A percentile compares a stretch with the other conserved stretches of the same genome.
phyloP scores from a whole-genome alignment of 1,284 basidiomycete species.

The Vanrija pseudolonga region DNA sequence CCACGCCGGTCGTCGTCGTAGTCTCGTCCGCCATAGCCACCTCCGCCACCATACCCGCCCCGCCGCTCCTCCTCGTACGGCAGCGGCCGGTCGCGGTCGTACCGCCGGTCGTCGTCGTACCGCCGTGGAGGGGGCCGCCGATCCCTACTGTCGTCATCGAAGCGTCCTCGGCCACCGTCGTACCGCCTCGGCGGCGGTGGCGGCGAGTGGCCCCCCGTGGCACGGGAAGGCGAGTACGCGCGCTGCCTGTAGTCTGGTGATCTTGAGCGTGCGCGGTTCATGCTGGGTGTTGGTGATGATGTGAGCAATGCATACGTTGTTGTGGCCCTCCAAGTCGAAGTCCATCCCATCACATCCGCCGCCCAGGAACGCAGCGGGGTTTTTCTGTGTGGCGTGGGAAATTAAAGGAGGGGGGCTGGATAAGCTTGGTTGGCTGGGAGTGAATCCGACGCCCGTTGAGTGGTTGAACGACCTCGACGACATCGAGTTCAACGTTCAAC shows the following conservation, averaged over 20 bases:
- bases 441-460: not conserved
- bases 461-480: not conserved
- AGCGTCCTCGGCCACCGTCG: not conserved
- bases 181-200: conserved; percentile 13
- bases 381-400: not conserved
- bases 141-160: conserved; percentile 1
- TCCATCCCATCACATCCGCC: no score
- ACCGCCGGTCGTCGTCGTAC: not conserved
- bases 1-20: not conserved
- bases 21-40: not conserved
- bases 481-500: no score
- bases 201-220: not conserved
- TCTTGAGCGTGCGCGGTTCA: conserved; percentile 15
- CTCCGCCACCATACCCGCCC: not conserved
- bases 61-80: conserved; percentile 1
- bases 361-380: no score
- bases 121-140: conserved; percentile 2
- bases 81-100: not conserved
- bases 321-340: not conserved
- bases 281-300: conserved; percentile 7
- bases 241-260: conserved; percentile 18
- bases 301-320: not conserved
- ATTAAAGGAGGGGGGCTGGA: not conserved
- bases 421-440: not conserved
- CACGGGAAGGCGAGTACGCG: conserved; percentile 5